A percentile compares a stretch with the other conserved stretches of the same genome.
Conservation (phyloP, 2,329 filamentous ascomycete genomes). For the Calonectria pauciramosa region DNA sequence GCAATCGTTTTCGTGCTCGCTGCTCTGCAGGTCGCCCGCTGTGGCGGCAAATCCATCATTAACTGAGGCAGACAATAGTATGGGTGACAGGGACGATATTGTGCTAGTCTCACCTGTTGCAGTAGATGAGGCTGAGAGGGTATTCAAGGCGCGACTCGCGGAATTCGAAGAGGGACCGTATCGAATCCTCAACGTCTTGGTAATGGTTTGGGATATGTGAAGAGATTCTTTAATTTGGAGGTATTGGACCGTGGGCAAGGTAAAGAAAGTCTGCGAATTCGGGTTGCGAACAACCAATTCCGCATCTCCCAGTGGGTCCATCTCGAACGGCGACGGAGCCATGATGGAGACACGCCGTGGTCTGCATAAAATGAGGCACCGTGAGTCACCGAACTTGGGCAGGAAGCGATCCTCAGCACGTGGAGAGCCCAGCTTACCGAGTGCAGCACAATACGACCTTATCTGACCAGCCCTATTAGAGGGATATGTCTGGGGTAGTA, state of each 20-base stretch:
- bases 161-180: neutral
- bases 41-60: neutral
- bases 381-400: neutral
- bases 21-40: neutral
- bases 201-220: neutral
- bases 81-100: neutral
- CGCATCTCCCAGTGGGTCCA: neutral
- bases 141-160: neutral
- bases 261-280: neutral
- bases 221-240: neutral
- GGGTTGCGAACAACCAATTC: neutral
- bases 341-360: conserved; percentile 3
- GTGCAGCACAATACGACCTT: neutral
- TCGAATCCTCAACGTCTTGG: neutral
- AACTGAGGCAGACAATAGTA: neutral
- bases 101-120: neutral
- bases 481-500: neutral
- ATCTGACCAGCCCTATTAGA: neutral
- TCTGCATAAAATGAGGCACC: neutral
- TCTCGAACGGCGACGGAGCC: neutral
- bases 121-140: neutral
- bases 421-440: neutral
- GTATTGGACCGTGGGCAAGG: neutral
- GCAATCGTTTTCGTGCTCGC: neutral
- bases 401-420: neutral